Conservation (phyloP, 441 rosid genomes). For the Populus hybrid region DNA sequence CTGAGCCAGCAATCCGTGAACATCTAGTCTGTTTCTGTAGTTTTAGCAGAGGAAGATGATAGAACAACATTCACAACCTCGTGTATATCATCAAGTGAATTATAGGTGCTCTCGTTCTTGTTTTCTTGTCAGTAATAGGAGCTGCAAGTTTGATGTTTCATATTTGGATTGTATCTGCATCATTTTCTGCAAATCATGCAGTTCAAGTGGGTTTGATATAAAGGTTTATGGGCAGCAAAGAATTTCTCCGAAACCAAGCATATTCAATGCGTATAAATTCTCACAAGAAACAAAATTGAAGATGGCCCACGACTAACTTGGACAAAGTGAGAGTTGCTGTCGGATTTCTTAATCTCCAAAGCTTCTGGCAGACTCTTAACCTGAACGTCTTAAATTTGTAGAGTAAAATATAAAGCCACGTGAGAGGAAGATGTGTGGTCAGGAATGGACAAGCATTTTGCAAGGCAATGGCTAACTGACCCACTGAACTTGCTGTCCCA, state of each 20-base stretch:
- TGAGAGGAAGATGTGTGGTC: background rate
- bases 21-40: background rate
- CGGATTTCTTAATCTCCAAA: background rate
- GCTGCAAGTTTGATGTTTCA: background rate
- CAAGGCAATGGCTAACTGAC: background rate
- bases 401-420: background rate
- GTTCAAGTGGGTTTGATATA: background rate
- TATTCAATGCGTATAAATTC: background rate
- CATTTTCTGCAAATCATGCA: background rate
- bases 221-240: background rate
- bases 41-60: background rate
- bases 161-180: background rate
- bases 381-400: background rate
- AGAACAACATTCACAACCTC: background rate
- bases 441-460: background rate
- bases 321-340: background rate
- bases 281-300: background rate
- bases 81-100: background rate
- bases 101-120: background rate
- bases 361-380: background rate
- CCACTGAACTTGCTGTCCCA: background rate
- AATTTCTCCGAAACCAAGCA: no score
- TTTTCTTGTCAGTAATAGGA: background rate
- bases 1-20: background rate
- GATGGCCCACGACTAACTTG: background rate